A percentile compares a stretch with the other conserved stretches of the same genome.
Conservation (phyloP, 2,329 filamentous ascomycete genomes). For the Diatrype stigma region DNA sequence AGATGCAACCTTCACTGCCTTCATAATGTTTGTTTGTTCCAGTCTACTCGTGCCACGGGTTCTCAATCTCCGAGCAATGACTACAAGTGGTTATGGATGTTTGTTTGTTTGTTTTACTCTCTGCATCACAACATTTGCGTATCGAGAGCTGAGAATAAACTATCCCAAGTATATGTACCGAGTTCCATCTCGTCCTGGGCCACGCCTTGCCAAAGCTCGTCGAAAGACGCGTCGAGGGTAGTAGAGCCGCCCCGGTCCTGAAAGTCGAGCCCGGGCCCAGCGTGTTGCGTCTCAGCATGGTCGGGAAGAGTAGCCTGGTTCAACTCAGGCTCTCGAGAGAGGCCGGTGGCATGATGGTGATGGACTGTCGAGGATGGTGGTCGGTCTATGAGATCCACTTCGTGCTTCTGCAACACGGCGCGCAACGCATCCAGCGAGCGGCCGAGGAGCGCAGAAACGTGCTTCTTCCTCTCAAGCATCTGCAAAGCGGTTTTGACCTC, state of each 20-base stretch:
- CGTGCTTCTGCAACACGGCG: conserved; percentile 8
- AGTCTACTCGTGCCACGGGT: no score
- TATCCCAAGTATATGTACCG: conserved; percentile 16
- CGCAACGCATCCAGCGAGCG: conserved; percentile 6
- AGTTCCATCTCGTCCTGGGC: conserved; percentile 11
- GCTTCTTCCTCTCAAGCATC: conserved; percentile 6
- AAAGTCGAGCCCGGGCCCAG: no score
- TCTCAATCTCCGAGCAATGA: no score
- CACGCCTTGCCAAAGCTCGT: conserved; percentile 12
- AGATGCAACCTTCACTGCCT: no score
- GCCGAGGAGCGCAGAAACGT: conserved; percentile 6
- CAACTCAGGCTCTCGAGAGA: no score
- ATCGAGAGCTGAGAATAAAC: conserved; percentile 17
- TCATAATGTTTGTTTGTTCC: no score
- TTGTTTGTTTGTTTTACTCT: no score
- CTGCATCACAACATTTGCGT: conserved; percentile 8
- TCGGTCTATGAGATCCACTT: conserved; percentile 2
- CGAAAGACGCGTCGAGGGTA: conserved; percentile 3
- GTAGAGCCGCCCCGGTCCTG: no score
- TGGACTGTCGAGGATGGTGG: no score
- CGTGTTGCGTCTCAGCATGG: neutral
- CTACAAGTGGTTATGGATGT: no score
- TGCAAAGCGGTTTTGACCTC: conserved; percentile 7
- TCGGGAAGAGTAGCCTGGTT: neutral
- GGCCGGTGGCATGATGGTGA: no score